These are phyloP conservation scores for Magnusiomyces paraingens DNA, from an alignment of 1,139 yeast genomes.

Conservation along the genomic window DNA sequence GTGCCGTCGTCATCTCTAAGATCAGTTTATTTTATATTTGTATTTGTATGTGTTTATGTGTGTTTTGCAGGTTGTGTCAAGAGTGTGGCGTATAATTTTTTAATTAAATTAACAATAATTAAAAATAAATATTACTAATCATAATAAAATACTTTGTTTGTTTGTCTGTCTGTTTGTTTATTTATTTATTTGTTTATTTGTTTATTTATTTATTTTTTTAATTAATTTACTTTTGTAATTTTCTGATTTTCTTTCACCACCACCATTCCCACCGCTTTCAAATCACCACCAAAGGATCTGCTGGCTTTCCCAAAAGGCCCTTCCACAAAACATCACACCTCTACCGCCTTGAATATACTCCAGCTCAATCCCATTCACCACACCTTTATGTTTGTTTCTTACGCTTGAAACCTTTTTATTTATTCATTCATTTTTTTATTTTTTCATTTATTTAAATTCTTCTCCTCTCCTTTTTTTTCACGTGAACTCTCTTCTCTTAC, in stretches of 20 bases:
- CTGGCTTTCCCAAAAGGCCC: no score
- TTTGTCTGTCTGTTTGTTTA: no score
- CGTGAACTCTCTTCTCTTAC: not conserved
- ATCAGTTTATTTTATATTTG: not conserved
- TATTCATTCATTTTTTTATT: not conserved
- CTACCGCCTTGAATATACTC: no score
- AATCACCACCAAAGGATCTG: not conserved
- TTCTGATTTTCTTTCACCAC: not conserved
- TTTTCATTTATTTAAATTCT: not conserved
- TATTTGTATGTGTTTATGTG: not conserved
- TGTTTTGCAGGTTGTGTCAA: not conserved
- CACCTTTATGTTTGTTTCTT: no score
- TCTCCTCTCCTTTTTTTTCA: not conserved
- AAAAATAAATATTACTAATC: no score
- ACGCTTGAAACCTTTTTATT: not conserved
- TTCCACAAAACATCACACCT: no score
- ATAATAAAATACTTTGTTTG: no score
- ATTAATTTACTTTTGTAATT: not conserved
- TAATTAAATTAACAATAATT: no score
- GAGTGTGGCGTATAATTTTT: no score
- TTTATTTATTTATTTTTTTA: no score
- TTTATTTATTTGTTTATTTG: no score
- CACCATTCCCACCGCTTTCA: not conserved
- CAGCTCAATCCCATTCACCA: no score
- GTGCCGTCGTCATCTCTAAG: constrained; percentile 76